Evolutionary conservation across 257 asterid species (phyloP), one percentile per base, ranked within the genome.

Genomic region (Primulina huaijiensis): DNA sequence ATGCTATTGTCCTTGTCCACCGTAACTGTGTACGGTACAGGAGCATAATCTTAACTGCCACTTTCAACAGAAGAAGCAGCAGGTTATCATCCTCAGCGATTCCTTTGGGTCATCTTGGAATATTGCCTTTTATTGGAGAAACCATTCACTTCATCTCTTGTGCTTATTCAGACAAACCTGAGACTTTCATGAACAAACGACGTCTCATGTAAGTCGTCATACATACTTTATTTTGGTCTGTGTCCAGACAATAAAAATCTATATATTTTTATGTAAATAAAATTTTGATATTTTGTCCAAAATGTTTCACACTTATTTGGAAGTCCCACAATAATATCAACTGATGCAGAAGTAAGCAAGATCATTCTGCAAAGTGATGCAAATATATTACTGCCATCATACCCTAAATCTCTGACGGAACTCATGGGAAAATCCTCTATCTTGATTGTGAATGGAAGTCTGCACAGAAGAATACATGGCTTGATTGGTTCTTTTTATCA

Each of bases 311-410:
- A 92, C 69, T 82, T 92, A 76, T 92, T 92, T 75, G 98, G 98
- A 61, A 88, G 83, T 52, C 88, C 88, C 5, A 88, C 95, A 0
- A 90, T 92, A 72, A 84, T 92, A 17, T 92, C 98, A 2, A 90
- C 88, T 14, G 98, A 92, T 81, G 92, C 93, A 27, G 96, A 92
- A 81, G 95, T 92, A 67, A 92, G 84, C n/a, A 81, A 83, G 69
- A 72, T 81, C 7, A 85, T 92, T 59, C 80, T 92, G 14, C 98
- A 88, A 33, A 92, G 98, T 69, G 97, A 92, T 87, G 82, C 85
- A 19, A 90, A 64, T 56, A 85, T 88, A 6, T 92, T 90, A 64
- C 88, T 90, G 58, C 95, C 98, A 1, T 90, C 88, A 43, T 92
- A 92, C 70, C 98, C 98, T 0, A 92, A 84, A 74, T 92, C 98